Evolutionary conservation across 2,329 filamentous ascomycete species (phyloP), one percentile per base, ranked within the genome.

Genomic region (Exophiala xenobiotica): DNA sequence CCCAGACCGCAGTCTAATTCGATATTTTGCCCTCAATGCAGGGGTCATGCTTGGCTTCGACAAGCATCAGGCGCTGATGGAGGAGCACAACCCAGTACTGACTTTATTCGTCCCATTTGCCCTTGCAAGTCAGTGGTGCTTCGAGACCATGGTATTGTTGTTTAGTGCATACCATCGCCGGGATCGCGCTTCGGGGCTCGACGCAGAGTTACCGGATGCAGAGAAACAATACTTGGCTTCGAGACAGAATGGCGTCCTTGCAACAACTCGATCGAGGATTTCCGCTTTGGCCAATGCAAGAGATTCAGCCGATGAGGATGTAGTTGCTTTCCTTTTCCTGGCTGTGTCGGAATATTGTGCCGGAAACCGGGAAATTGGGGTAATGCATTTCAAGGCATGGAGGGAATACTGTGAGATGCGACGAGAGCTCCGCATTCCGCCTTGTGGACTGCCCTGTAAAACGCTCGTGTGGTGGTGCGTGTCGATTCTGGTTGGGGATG

Each of bases 401-500:
- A 53, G 38, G 19, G 48, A 54, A n/a, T 57, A 57, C 29, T 57
- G 54, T 27, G 54, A 57, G 20, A 57, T 57, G 54, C 42, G 54
- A n/a, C 42, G 48, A 24, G 37, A 27, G 2, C 37, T 51, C 8
- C 20, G 33, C 6, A 41, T 53, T 12, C 38, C 12, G 37, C 47
- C 51, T 2, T 57, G 54, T 38, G 48, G 51, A 14, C 39, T 57
- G 18, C 51, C 47, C 12, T 57, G 54, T 40, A 57, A 57, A 39
- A 57, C 35, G 22, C 42, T 57, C 22, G 54, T 57, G 16, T 57
- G 54, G 54, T 57, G 54, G 54, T 57, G 54, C 39, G 35, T 54
- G 19, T 57, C 54, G 39, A 46, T 57, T 19, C 18, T 57, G 47
- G 29, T 50, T 6, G 54, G 46, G 29, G 39, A 49, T 18, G 54